Evolutionary conservation across 495 filamentous ascomycete genomes (phyloP).

Genomic region (Glonium stellatum): DNA sequence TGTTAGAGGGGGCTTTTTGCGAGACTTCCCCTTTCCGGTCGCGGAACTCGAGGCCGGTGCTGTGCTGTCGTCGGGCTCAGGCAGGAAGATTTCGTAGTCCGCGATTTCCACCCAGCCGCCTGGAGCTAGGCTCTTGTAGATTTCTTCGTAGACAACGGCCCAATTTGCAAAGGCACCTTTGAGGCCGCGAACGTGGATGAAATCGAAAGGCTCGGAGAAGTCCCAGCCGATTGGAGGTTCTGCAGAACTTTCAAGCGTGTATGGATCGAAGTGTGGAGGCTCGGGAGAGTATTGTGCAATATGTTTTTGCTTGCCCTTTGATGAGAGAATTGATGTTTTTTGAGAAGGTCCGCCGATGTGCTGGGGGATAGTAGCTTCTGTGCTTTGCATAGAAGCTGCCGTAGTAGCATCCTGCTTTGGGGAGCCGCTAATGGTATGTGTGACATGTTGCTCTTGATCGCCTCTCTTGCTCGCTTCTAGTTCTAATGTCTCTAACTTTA

Average conservation of each 20-base stretch:
- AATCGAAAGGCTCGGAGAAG: slow-evolving; percentile 29
- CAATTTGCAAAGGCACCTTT: slow-evolving; percentile 29
- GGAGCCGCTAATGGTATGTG: neutral
- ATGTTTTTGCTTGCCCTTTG: neutral
- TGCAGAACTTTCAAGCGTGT: slow-evolving; percentile 15
- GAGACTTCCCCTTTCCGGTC: slow-evolving; percentile 35
- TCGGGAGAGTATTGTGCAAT: neutral
- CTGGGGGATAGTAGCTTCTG: neutral
- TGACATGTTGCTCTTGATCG: neutral
- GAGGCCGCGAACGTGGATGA: slow-evolving; percentile 30
- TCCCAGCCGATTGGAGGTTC: slow-evolving; percentile 23
- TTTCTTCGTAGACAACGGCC: slow-evolving; percentile 27
- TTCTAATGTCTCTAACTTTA: neutral
- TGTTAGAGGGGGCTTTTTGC: neutral
- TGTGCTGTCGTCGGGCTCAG: neutral
- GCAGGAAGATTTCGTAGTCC: slow-evolving; percentile 35
- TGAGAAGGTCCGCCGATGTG: no score
- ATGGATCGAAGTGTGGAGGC: slow-evolving; percentile 12
- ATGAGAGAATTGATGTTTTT: neutral
- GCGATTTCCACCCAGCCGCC: slow-evolving; percentile 48
- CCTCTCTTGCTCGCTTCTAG: neutral
- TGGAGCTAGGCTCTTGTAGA: slow-evolving; percentile 26
- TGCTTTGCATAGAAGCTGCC: neutral
- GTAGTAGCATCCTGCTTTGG: neutral
- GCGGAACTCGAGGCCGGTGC: slow-evolving; percentile 32